These are phyloP conservation scores for Sisymbrium irio DNA, from an alignment of 345 rosid species.

Conservation along the genomic window DNA sequence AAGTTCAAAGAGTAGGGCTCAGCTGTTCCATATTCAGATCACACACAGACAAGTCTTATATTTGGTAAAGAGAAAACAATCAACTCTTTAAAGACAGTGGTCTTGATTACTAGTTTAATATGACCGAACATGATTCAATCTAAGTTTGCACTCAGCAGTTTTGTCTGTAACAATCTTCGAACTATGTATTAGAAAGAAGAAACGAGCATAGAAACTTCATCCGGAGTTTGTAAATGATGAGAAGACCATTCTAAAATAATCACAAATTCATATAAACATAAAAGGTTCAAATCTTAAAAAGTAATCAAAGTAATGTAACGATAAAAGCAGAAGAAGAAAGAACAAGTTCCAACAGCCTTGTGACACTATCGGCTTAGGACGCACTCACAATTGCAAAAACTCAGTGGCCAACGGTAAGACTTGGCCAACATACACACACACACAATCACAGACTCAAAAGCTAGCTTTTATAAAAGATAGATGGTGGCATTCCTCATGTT, in stretches of 20 bases:
- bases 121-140: background rate
- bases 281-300: background rate
- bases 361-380: conserved; percentile 46
- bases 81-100: background rate
- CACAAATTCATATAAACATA: conserved; percentile 30
- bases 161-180: background rate
- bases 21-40: background rate
- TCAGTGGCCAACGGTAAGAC: conserved; percentile 15
- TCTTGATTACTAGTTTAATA: background rate
- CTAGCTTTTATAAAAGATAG: conserved; percentile 30
- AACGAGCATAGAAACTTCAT: background rate
- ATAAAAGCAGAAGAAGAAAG: conserved; percentile 19
- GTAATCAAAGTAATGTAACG: conserved; percentile 15
- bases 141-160: background rate
- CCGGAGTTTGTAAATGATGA: background rate
- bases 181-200: background rate
- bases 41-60: background rate
- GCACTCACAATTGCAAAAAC: conserved; percentile 31
- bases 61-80: background rate
- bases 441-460: conserved; percentile 23
- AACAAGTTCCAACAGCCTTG: conserved; percentile 37
- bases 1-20: background rate
- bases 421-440: conserved; percentile 33
- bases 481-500: conserved; percentile 25
- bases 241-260: conserved; percentile 9